These are phyloP conservation scores for Monosporascus sp. DNA, from an alignment of 2,329 filamentous ascomycete species.

Conservation along the genomic window DNA sequence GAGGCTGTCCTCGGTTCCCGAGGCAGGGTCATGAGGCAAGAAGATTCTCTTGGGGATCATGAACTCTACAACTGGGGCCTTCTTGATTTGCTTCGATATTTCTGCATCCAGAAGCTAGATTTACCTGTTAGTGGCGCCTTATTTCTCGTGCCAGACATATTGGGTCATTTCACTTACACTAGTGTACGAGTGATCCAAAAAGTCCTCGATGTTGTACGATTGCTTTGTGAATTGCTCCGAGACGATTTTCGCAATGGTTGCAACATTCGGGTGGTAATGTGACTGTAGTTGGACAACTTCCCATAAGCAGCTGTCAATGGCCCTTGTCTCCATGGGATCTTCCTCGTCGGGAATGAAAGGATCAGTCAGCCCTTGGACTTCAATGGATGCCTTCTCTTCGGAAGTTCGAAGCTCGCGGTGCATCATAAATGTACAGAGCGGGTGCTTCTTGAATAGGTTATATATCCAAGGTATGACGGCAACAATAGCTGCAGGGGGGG, in stretches of 20 bases:
- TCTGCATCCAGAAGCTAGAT: conserved; percentile 75
- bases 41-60: conserved; percentile 88
- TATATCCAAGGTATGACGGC: conserved; percentile 90
- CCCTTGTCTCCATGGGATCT: conserved; percentile 79
- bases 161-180: conserved; percentile 50
- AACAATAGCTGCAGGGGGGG: conserved; percentile 84
- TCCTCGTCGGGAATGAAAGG: conserved; percentile 70
- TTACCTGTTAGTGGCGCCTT: conserved; percentile 25
- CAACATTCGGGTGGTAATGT: conserved; percentile 96
- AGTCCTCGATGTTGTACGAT: conserved; percentile 92
- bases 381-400: conserved; percentile 53
- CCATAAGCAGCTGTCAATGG: conserved; percentile 92
- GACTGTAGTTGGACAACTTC: conserved; percentile 85
- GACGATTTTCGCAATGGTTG: conserved; percentile 87
- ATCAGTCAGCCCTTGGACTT: conserved; percentile 59
- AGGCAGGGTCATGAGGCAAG: conserved; percentile 42
- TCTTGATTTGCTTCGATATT: conserved; percentile 76
- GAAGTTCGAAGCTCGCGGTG: conserved; percentile 65
- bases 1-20: conserved; percentile 47
- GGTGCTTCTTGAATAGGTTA: conserved; percentile 87
- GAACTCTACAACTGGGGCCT: conserved; percentile 83
- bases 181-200: conserved; percentile 88
- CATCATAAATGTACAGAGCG: conserved; percentile 91
- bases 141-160: conserved; percentile 1
- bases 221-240: conserved; percentile 97